Base-by-base conservation (phyloP, 768 basidiomycete genomes). In the Epithele typhae region DNA sequence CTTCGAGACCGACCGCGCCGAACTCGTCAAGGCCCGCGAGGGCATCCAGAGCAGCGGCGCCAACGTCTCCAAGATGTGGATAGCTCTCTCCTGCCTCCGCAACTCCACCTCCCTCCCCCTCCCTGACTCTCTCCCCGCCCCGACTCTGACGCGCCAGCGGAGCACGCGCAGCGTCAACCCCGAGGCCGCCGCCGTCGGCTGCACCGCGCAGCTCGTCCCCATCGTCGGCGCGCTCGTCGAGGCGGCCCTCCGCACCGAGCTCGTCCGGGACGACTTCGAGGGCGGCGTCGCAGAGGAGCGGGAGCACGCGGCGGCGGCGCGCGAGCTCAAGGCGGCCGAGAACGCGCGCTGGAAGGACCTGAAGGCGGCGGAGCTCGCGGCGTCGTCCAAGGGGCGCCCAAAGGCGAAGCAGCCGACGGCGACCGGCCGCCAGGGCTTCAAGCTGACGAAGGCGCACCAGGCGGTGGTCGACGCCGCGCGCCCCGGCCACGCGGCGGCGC, bases 61-160 rank as follows among this genome's bases (percentile, higher is more conserved):
- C 7, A 81, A 79, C 45, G 64, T 87, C 36, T 78, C 68, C 55
- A 83, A 77, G 58, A 74, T 87, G 5, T 89, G 84, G 85, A 55
- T 60, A 18, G 66, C 73, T 10, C 73, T 90, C 3, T 65, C 69
- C 0, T 54, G 66, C 4, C 66, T 87, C 32, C 77, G 79, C 10
- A 68, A 69, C 3, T 24, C 45, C 42, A 51, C 43, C 37, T 43
- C 55, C 25, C 49, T 75, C 37, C 60, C 63, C 6, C 77, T 81
- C 55, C 77, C 81, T 0, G 78, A 85, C 51, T 84, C 86, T 3
- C 60, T 73, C 0, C 77, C 79, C n/a, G 74, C 78, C 15, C 76
- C 82, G 14, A 55, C 67, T 17, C 67, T 68, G 7, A 52, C 65
- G 9, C 59, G 61, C 4, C 54, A 68, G 15, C 70, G 72, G 27